Base-by-base conservation (phyloP, 2,329 filamentous ascomycete genomes). In the Phoma sp. region DNA sequence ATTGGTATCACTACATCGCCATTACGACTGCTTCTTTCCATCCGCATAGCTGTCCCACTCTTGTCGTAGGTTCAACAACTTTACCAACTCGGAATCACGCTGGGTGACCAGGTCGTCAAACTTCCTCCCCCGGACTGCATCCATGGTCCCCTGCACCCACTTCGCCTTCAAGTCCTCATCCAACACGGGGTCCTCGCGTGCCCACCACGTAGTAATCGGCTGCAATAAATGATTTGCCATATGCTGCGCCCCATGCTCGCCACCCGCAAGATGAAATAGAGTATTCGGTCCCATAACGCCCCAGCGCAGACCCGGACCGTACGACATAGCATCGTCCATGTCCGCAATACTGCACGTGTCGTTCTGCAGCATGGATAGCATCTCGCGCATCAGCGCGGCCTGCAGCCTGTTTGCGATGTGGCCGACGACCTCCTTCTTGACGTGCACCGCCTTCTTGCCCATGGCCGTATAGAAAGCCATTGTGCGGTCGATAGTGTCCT, bases 351-450 rank as follows among this genome's bases (percentile, higher is more conserved):
- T 57, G 51, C 55, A 60, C 7, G 58, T 54, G 13, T 60, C 54
- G 18, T 54, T 50, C 33, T 55, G 45, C 11, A 62, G 24, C 29
- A 64, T 52, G 30, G 55, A 47, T n/a, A 61, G 41, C 25, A 57
- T 55, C 27, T 64, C 61, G 23, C 60, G 53, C 53, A 56, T 54
- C 40, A 67, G 29, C 10, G 63, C 65, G 2, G 62, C 60, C 29
- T 81, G 79, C 0, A 81, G 71, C 6, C 79, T 70, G 62, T 81
- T 81, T 13, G 77, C 78, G 7, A 80, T 70, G 49, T 78, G 76
- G 0, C 79, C 79, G 2, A 74, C 68, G 0, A 74, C 70, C 55
- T 81, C 78, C 40, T 78, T 72, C 14, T 54, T 54, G 5, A 54
- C 51, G 13, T 54, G 45, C 3, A 54, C 51, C 0, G 79, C 70